Percentiles rank a stretch among this genome's conserved stretches.
phyloP scores from a whole-genome alignment of 2,329 filamentous ascomycete species.

The Dactylellina haptotyla region DNA sequence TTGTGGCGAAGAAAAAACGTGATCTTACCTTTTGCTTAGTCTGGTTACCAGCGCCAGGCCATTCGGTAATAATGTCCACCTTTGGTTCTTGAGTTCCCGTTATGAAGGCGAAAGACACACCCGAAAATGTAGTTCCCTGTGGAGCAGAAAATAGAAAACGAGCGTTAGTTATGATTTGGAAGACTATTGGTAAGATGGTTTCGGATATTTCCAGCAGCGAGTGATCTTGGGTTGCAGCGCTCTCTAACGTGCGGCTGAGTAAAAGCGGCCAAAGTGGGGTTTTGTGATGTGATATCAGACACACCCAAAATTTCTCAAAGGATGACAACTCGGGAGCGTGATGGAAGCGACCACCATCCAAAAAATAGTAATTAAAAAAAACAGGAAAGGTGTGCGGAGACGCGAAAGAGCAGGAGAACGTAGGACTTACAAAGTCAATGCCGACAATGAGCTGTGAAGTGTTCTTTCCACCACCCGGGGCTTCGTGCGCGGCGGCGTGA shows the following conservation, averaged over 20 bases:
- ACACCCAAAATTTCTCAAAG: slow-evolving; percentile 22
- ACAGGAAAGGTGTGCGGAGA: not conserved
- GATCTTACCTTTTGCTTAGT: slow-evolving; percentile 91
- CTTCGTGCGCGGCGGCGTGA: slow-evolving; percentile 67
- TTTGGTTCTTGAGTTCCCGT: slow-evolving; percentile 96
- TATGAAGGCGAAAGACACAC: slow-evolving; percentile 90
- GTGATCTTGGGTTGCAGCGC: slow-evolving; percentile 17
- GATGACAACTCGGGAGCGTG: not conserved
- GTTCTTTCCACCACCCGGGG: slow-evolving; percentile 86
- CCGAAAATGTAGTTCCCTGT: slow-evolving; percentile 95
- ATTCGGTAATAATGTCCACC: slow-evolving; percentile 98
- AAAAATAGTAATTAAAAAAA: no score
- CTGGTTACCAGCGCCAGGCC: slow-evolving; percentile 96
- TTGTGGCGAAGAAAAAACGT: not conserved
- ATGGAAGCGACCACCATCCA: not conserved
- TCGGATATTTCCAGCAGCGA: not conserved
- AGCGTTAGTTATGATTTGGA: slow-evolving; percentile 32
- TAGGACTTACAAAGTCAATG: slow-evolving; percentile 88
- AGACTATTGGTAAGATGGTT: slow-evolving; percentile 20
- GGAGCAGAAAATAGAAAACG: not conserved
- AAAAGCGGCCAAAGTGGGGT: slow-evolving; percentile 42
- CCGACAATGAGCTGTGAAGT: slow-evolving; percentile 98
- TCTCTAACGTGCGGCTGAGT: slow-evolving; percentile 51
- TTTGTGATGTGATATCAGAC: slow-evolving; percentile 46
- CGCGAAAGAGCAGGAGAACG: not conserved